phyloP scores from a whole-genome alignment of 495 filamentous ascomycete genomes.

The Penicillium mononematosum region DNA sequence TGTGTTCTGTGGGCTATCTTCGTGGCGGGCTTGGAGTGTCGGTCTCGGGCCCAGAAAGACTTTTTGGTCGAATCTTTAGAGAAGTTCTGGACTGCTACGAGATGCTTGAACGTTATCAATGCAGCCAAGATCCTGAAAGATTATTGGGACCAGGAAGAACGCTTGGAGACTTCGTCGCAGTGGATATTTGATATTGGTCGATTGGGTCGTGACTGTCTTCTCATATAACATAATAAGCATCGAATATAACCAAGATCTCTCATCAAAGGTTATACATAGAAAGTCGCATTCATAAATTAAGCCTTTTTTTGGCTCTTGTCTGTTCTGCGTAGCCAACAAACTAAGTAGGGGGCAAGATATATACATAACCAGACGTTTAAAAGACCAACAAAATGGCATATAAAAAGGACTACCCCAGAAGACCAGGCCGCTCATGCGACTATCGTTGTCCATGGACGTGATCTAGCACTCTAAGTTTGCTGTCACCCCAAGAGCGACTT shows the following conservation, averaged over 20 bases:
- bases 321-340: too few species aligned
- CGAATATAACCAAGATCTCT: neutral
- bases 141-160: slow-evolving; percentile 28
- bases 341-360: too few species aligned
- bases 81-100: slow-evolving; percentile 38
- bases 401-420: too few species aligned
- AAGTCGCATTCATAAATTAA: too few species aligned
- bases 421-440: too few species aligned
- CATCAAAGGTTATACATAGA: too few species aligned
- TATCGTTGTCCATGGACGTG: too few species aligned
- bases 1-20: slow-evolving; percentile 60
- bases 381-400: too few species aligned
- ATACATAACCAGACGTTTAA: too few species aligned
- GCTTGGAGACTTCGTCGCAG: slow-evolving; percentile 11
- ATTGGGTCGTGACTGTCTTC: slow-evolving; percentile 41
- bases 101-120: slow-evolving; percentile 41
- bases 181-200: slow-evolving; percentile 44
- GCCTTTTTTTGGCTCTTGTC: too few species aligned
- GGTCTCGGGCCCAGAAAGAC: slow-evolving; percentile 24
- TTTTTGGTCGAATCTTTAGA: slow-evolving; percentile 33
- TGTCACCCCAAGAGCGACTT: slow-evolving; percentile 13
- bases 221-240: slow-evolving; percentile 25
- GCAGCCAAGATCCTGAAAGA: slow-evolving; percentile 31
- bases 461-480: slow-evolving; percentile 1
- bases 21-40: slow-evolving; percentile 52